Evolutionary conservation across 805 yeast genomes (phyloP).

Genomic region (Suhomyces kilbournensis): DNA sequence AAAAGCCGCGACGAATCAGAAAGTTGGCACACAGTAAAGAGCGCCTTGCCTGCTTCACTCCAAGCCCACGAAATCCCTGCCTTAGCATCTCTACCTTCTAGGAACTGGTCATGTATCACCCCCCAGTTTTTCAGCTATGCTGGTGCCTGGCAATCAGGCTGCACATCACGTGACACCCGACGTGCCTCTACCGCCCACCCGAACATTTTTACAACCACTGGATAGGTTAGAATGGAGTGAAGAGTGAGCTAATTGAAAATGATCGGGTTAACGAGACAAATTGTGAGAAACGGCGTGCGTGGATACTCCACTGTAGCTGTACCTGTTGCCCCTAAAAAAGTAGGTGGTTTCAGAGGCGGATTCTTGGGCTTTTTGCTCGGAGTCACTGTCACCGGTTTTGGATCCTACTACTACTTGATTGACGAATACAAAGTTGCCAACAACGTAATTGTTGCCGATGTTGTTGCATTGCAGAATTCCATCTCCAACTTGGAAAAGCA

Average conservation of each 20-base stretch:
- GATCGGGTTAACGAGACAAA: conserved; percentile 18
- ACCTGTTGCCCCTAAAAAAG: conserved; percentile 25
- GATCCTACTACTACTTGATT: conserved; percentile 71
- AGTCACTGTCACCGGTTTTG: conserved; percentile 68
- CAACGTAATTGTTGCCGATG: conserved; percentile 71
- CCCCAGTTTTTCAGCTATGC: background rate
- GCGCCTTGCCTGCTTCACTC: background rate
- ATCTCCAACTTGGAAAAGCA: conserved; percentile 66
- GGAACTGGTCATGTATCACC: background rate
- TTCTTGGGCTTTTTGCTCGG: conserved; percentile 79
- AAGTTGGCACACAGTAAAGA: background rate
- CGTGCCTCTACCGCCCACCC: background rate
- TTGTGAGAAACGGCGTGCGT: conserved; percentile 18
- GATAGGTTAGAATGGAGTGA: background rate
- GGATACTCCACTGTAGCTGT: conserved; percentile 26
- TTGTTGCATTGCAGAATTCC: conserved; percentile 64
- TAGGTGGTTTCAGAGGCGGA: conserved; percentile 46
- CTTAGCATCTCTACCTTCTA: background rate
- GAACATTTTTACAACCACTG: background rate
- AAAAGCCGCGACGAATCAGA: background rate
- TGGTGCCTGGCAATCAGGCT: background rate
- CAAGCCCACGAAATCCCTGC: background rate
- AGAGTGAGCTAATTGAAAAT: conserved; percentile 4
- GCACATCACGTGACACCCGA: background rate
- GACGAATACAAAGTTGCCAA: conserved; percentile 77